Conservation (phyloP, 257 asterid genomes). For the Marsdenia floribunda region DNA sequence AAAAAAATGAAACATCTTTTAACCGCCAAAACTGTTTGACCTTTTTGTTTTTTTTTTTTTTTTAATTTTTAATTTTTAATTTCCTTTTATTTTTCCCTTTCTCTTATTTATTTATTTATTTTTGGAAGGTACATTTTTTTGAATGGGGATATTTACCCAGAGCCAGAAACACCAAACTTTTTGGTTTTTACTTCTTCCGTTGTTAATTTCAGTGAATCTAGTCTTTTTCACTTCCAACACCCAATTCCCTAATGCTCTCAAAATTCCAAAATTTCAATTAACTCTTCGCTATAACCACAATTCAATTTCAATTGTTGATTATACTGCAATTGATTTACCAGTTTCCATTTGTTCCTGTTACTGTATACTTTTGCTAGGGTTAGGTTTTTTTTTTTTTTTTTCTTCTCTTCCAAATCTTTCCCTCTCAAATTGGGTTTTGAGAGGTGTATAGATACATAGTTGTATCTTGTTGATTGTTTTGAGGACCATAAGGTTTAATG, state of each 20-base stretch:
- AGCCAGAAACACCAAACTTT: no score
- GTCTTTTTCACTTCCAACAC: neutral
- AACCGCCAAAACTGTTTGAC: no score
- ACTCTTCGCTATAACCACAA: neutral
- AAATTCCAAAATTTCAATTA: neutral
- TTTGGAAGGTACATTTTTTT: no score
- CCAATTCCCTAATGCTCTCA: neutral
- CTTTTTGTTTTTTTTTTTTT: no score
- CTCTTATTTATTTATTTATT: no score
- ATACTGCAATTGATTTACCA: neutral
- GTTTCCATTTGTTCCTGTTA: neutral
- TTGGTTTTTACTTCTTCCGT: neutral
- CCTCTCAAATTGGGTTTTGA: neutral
- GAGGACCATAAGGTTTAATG: conserved; percentile 20
- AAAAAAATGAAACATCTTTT: no score
- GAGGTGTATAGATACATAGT: neutral
- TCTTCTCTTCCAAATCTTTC: neutral
- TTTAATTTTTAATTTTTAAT: no score
- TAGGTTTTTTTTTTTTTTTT: neutral
- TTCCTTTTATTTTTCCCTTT: no score
- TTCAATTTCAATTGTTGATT: neutral
- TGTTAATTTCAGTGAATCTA: neutral
- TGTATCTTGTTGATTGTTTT: neutral
- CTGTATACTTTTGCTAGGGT: neutral
- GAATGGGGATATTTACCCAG: neutral